Evolutionary conservation across 257 asterid genomes (phyloP), one percentile per base, ranked within the genome.

Genomic region (Fraxinus anomala): DNA sequence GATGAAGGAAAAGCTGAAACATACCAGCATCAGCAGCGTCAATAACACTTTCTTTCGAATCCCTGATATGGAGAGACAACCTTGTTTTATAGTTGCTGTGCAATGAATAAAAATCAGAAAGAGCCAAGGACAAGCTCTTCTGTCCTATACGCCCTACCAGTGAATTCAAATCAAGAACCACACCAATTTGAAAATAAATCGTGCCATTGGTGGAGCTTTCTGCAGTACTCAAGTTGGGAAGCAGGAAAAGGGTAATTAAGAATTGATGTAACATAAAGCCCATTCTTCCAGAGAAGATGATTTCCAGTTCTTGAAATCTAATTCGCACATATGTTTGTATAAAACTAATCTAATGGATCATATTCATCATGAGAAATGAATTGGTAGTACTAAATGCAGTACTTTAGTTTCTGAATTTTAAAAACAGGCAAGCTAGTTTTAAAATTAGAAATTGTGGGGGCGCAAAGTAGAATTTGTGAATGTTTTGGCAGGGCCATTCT

Each of bases 131-230:
- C 65, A 40, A 42, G 21, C 63, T 2, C 10, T 3, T 6, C 24
- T 23, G 19, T 42, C 75, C 75, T 39, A 72, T 72, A 13, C 24
- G 75, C 37, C 75, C 75, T 51, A 42, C 39, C 33, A 14, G 37
- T 31, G 77, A 51, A 65, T 80, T 40, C 42, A 77, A 34, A 80
- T 83, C 84, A 65, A 83, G 87, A 77, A 83, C 42, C 33, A 80
- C 76, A 23, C 82, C 84, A 19, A 83, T 78, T 37, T 80, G 81
- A 83, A 83, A 72, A 23, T 83, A 33, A 54, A 76, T 13, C 2
- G 42, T 36, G 40, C 28, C 28, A 5, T 24, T 44, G 9, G 10
- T 17, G 30, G 34, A 54, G 37, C 24, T 68, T 65, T 37, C 80
- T 24, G 26, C 70, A 59, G 68, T 63, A 68, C 68, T 23, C 65